Evolutionary conservation across 1,284 basidiomycete genomes (phyloP), one percentile per base, ranked within the genome.

Genomic region (Sporisorium iseilematis-ciliati): DNA sequence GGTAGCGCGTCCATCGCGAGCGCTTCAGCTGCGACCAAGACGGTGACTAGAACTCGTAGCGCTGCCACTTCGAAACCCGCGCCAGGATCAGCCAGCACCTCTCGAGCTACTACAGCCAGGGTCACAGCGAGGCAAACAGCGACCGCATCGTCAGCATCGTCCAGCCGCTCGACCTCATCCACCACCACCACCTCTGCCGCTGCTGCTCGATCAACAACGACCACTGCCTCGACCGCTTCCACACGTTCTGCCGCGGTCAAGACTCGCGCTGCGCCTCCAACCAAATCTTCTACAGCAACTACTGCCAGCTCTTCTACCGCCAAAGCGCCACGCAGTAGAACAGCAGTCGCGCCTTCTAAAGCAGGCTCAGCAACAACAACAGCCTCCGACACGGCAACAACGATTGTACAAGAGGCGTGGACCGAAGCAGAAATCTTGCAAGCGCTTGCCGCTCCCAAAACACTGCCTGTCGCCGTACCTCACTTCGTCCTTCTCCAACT

Each of bases 401-500:
- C 21, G 20, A 41, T n/a, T 23, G 20, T 60, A 10, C 45, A 74
- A 3, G 29, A 53, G n/a, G 43, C 50, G 2, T 66, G 72, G 67
- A 63, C 66, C 10, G 67, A 66, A 23, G 53, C 64, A 20, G 49
- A 69, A 25, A 45, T 66, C 16, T 52, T 67, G 4, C 52, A 59
- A 54, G 71, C 65, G 7, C 55, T 74, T 5, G 42, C 52, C 10
- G 40, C 20, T 14, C 62, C 65, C 14, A 57, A 46, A 20, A 7
- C 58, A 8, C 41, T 57, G 11, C 58, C 61, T 1, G 5, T 40
- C 2, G 41, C 38, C 1, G 29, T 67, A 14, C 71, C 71, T 2
- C 45, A 61, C 52, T 63, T 55, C 18, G 35, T 74, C 0, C 51
- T 74, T 2, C 45, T 58, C n/a, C 65, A 50, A 11, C 61, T 74